Evolutionary conservation across 805 yeast genomes (phyloP), one percentile per base, ranked within the genome.

Genomic region (Candida taoyuanica): DNA sequence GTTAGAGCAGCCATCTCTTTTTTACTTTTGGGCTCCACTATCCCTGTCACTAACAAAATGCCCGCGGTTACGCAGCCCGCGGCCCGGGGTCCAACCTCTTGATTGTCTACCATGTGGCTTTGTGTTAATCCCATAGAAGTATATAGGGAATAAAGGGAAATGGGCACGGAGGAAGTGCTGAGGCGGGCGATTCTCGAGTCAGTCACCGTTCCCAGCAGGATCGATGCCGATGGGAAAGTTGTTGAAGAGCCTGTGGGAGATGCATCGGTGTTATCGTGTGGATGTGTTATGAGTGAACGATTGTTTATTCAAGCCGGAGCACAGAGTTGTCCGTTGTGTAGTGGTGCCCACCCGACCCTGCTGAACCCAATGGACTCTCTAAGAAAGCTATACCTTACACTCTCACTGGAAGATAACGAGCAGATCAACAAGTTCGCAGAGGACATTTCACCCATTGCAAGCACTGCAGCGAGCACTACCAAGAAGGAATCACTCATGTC

Each of bases 271-370:
- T 44, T 67, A 3, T 46, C 64, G 1, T 69, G 74, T 46, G 74
- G 73, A 1, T 66, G 71, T 46, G 35, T 68, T 3, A 49, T 68
- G 5, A 63, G 71, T 2, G 63, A 62, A 25, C 37, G 37, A 5
- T 42, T 67, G 5, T 60, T 55, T 1, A 19, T 39, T 9, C 33
- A 52, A 3, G 21, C 25, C 17, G 53, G 30, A 16, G 51, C 21
- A 27, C 42, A 39, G 24, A 36, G 8, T 20, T 43, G 39, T 49
- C 64, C 50, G 17, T 14, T 41, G 1, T 55, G 59, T 25, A 43
- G 41, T 13, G n/a, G 11, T 2, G 13, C 4, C 5, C 29, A 38
- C 11, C 37, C 44, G 4, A 17, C 36, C 6, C 31, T 46, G 17
- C 12, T 43, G 2, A 19, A 36, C 20, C 42, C 40, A 2, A 39